Evolutionary conservation across 345 rosid genomes (phyloP), one percentile per base, ranked within the genome.

Genomic region (Pelargonium nanum): DNA sequence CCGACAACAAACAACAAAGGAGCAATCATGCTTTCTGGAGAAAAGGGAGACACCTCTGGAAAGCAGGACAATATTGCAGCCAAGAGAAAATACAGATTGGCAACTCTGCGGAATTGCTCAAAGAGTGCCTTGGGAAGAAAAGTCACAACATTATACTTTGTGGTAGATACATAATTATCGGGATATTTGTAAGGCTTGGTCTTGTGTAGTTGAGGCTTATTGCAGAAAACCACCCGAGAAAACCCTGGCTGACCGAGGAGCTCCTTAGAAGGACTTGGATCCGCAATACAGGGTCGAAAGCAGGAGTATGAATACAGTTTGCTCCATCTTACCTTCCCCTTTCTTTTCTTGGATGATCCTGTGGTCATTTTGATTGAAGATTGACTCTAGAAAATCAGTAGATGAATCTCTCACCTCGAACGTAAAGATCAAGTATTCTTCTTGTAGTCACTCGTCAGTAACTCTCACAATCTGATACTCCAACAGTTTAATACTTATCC

Each of bases 51-150:
- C 17, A 75, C 61, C n/a, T n/a, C n/a, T 45, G 74, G 32, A 55
- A 75, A 62, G 15, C 75, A 62, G 21, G 90, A 81, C 44, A 84
- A 64, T 54, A 65, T 60, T 0, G 87, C 96, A 15, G 82, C 84
- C 28, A 88, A 57, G 1, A 88, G 74, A 23, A 88, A 88, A 62
- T 82, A 88, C 57, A 85, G 60, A 61, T 88, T 88, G 57, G 96
- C 96, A 5, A 84, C 93, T 24, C 92, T 77, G 40, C 85, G 84
- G 60, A 88, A 88, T 72, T 88, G 96, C 77, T 88, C 92, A 45
- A 85, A 85, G 45, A 85, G 73, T 55, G 83, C 77, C 55, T 64
- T 88, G 10, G 92, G 92, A 17, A 88, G 78, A 80, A 88, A 85
- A 10, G 87, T 79, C 5, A 70, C 55, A 44, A 78, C 19, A 57